These are phyloP conservation scores for Babesia ovis DNA, from an alignment of 169 alveolate genomes.

Conservation along the genomic window DNA sequence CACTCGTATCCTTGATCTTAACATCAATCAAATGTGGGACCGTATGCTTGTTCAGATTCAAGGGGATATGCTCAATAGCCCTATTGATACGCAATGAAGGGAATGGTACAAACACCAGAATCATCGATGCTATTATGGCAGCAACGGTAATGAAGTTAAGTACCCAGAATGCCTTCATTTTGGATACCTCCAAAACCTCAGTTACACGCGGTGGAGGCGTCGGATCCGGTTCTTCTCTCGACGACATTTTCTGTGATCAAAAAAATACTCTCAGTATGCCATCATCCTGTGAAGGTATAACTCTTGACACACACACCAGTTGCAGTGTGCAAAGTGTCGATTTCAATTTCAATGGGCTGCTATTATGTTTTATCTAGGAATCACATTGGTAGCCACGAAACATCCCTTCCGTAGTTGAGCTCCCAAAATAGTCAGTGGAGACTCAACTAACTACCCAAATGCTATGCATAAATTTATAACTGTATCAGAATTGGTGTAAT, in stretches of 20 bases:
- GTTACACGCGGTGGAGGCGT: neutral
- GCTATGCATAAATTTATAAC: too few relatives aligned
- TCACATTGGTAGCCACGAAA: too few relatives aligned
- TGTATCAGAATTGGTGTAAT: too few relatives aligned
- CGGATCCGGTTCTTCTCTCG: neutral
- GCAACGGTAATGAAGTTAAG: neutral
- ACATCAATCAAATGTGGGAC: neutral
- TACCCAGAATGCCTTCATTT: neutral
- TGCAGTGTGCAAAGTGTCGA: too few relatives aligned
- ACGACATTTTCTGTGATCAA: neutral
- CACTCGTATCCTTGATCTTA: neutral
- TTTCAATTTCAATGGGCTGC: too few relatives aligned
- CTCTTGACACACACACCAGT: too few relatives aligned
- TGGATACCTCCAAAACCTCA: neutral
- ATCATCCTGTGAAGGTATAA: too few relatives aligned
- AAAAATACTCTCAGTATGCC: too few relatives aligned
- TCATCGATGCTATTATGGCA: neutral
- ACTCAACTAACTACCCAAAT: too few relatives aligned
- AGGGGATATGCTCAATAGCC: neutral
- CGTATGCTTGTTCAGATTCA: slow-evolving; percentile 12
- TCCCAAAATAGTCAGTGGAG: too few relatives aligned
- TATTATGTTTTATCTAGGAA: too few relatives aligned
- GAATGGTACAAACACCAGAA: slow-evolving; percentile 10
- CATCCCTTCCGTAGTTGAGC: too few relatives aligned
- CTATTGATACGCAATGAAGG: slow-evolving; percentile 7